Base-by-base conservation (phyloP, 345 rosid genomes). In the Moricandia moricandioides region DNA sequence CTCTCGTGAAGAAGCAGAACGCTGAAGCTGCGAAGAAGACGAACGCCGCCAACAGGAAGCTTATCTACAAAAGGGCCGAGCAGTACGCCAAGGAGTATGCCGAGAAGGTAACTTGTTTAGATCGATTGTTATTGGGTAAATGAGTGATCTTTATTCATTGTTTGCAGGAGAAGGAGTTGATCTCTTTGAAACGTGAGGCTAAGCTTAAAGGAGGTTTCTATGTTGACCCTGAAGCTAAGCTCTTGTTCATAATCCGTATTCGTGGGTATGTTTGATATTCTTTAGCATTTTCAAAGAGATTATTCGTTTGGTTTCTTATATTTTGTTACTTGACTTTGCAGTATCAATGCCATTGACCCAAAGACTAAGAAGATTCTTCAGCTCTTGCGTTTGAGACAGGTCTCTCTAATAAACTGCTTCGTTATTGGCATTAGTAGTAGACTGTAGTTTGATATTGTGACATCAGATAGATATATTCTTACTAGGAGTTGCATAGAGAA, bases 361-460 rank as follows among this genome's bases (percentile, higher is more conserved):
- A 91, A 87, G 81, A 86, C 93, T 0, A 86, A 86, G 78, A 89
- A 83, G 85, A 93, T 93, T 61, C 83, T 93, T 82, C 97, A 89
- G 88, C 97, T 93, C 14, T 66, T 93, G 72, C 94, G 97, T 70
- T 63, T 93, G 83, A 83, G 94, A 86, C 98, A 93, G 98, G 97
- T 93, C 72, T 11, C 26, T 29, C 4, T 30, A 14, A 14, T 21
- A 6, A 14, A n/a, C n/a, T n/a, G n/a, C n/a, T n/a, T n/a, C 52
- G 8, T 47, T 47, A n/a, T 14, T 47, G 17, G 4, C 18, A 47
- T 14, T 47, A 49, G 10, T 7, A 0, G 4, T 47, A 47, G 12
- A 2, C 18, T 12, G 1, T 4, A 43, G 45, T 17, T 62, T 62
- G 29, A 11, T 35, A 21, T 11, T 2, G 2, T 17, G 51, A 62